Base-by-base conservation (phyloP, 2,329 filamentous ascomycete species). In the Fusarium subglutinans region DNA sequence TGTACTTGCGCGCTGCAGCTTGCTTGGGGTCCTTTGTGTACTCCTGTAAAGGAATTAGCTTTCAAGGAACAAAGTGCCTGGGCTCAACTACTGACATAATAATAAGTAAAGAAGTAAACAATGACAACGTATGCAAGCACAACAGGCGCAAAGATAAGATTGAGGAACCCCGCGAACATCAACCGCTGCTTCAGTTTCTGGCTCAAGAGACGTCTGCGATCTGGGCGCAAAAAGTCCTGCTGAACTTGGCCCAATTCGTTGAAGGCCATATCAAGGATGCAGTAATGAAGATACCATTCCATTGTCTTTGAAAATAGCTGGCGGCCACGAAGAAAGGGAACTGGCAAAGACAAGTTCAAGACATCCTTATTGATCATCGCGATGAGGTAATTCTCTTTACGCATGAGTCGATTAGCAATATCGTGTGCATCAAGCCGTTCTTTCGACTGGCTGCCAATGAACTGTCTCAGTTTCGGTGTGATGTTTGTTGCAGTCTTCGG, bases 291-390 rank as follows among this genome's bases (percentile, higher is more conserved):
- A 75, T 95, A 97, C 95, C 95, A 98, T 80, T 97, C 93, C 70
- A 98, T 87, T 3, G 94, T 97, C 76, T 92, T 92, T 2, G 96
- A 98, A 79, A 98, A 96, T 60, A 98, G 87, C 73, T 96, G 94
- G 28, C 93, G 90, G 48, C 91, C 91, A 44, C 91, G 89, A 5
- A 98, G 79, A 72, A 98, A 95, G 0, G 96, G 96, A 5, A 99
- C 83, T 5, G 94, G 94, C 6, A 98, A 88, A 0, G 93, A 95
- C 51, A 98, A 86, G 79, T 99, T 92, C 47, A 99, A 83, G 43
- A 98, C 90, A 70, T 98, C 96, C 82, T 99, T 98, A 86, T 99
- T 99, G 84, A 98, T 94, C 78, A 99, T 87, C 9, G 96, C 96
- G 78, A 99, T 98, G 72, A 98, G 89, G 78, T 98, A 99, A 79